Evolutionary conservation across 306 rosid genomes (phyloP).

Genomic region (Nissolia schottii): DNA sequence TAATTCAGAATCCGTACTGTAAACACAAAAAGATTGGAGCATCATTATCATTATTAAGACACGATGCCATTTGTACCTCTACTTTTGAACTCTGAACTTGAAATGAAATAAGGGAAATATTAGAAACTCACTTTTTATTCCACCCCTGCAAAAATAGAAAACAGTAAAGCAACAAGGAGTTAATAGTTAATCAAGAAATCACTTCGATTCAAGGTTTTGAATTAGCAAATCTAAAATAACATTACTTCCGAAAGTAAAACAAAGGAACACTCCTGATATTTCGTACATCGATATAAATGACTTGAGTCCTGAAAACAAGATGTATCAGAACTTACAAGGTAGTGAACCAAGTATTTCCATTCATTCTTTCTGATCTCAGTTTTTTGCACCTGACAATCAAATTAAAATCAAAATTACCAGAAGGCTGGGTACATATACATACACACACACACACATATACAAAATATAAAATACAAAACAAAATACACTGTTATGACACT

Average conservation of each 20-base stretch:
- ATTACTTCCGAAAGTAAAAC: not conserved
- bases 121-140: constrained; percentile 88
- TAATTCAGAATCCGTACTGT: not conserved
- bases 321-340: constrained; percentile 63
- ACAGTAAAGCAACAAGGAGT: constrained; percentile 7
- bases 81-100: constrained; percentile 7
- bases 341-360: constrained; percentile 96
- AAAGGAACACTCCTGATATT: not conserved
- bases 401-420: not conserved
- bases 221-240: not conserved
- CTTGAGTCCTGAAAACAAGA: not conserved
- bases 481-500: not conserved
- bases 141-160: constrained; percentile 91
- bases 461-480: too few species aligned
- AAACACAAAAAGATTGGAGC: constrained; percentile 2
- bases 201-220: constrained; percentile 6
- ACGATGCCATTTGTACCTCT: constrained; percentile 1
- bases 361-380: constrained; percentile 77
- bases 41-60: not conserved
- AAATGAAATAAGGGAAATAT: constrained; percentile 26
- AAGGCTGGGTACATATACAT: not conserved
- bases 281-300: not conserved
- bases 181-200: constrained; percentile 15
- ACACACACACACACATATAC: too few species aligned
- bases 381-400: constrained; percentile 69